Percentiles rank a stretch among this genome's conserved stretches.
Evolutionary conservation across 352 stramenopile species (phyloP).

Genomic region (Pythium monospermum): DNA sequence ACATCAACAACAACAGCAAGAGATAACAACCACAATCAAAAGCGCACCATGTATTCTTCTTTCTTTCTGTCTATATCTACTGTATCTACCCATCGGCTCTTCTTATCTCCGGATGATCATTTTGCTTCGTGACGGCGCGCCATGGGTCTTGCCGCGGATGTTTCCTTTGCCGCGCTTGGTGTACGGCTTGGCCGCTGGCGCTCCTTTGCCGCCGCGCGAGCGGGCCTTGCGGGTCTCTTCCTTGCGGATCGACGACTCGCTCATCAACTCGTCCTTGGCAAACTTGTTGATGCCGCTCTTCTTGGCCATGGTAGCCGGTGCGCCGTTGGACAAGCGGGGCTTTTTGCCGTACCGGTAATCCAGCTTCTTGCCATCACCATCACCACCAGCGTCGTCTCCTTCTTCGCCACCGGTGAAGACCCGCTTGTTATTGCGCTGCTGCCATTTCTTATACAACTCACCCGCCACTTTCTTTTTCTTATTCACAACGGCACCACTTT

Average conservation of each 20-base stretch:
- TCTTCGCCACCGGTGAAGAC: slow-evolving; percentile 72
- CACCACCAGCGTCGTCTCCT: slow-evolving; percentile 43
- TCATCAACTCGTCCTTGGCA: slow-evolving; percentile 74
- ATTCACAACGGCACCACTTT: slow-evolving; percentile 73
- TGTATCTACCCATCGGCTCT: slow-evolving; percentile 10
- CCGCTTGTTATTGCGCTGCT: slow-evolving; percentile 87
- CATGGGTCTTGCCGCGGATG: slow-evolving; percentile 76
- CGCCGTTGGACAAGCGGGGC: slow-evolving; percentile 43
- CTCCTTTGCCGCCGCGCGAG: slow-evolving; percentile 71
- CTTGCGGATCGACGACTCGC: slow-evolving; percentile 78
- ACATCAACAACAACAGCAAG: not conserved
- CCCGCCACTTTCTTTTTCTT: slow-evolving; percentile 87
- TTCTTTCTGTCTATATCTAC: not conserved
- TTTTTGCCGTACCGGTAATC: slow-evolving; percentile 83
- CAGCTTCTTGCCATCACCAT: slow-evolving; percentile 35
- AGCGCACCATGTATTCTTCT: not conserved
- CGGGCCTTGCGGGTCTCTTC: slow-evolving; percentile 81
- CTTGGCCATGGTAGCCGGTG: too few relatives aligned
- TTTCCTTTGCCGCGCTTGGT: slow-evolving; percentile 66
- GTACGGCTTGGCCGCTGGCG: slow-evolving; percentile 26
- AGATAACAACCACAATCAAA: not conserved
- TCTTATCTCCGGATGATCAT: slow-evolving; percentile 54
- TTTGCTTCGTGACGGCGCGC: slow-evolving; percentile 80
- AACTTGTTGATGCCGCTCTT: slow-evolving; percentile 65
- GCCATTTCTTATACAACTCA: slow-evolving; percentile 93